phyloP scores from a whole-genome alignment of 192 early-diverging fungal species.

The Linnemannia exigua region DNA sequence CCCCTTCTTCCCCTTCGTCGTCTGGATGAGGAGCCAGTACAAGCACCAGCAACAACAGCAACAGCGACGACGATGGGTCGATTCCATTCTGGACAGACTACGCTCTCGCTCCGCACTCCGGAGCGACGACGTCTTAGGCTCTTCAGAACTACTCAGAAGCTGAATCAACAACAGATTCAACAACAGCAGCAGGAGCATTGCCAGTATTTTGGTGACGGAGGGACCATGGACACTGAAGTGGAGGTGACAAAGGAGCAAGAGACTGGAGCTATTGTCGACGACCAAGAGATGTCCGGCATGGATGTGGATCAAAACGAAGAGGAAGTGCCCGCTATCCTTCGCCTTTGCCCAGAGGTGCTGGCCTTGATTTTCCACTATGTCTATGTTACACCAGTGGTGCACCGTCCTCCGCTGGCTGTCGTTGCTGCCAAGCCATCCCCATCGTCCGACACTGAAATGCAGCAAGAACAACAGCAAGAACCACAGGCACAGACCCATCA shows the following conservation, averaged over 20 bases:
- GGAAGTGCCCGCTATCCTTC: constrained; percentile 29
- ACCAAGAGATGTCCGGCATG: not conserved
- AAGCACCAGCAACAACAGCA: not conserved
- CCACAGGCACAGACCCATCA: not conserved
- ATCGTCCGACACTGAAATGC: not conserved
- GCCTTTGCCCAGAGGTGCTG: constrained; percentile 48
- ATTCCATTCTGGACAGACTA: not conserved
- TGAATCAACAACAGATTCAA: not conserved
- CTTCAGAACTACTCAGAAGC: constrained; percentile 11
- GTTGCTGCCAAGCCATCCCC: not conserved
- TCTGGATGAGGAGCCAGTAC: not conserved
- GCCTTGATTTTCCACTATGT: constrained; percentile 53
- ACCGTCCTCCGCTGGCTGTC: not conserved
- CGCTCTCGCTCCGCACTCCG: constrained; percentile 9
- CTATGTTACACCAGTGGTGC: constrained; percentile 55
- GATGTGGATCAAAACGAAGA: constrained; percentile 13
- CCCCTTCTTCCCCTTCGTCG: no score
- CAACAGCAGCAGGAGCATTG: constrained; percentile 4
- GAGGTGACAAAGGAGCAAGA: not conserved
- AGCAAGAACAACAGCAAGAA: constrained; percentile 10
- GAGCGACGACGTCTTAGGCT: constrained; percentile 3
- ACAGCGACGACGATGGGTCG: not conserved
- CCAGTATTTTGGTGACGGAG: not conserved
- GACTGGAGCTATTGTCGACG: not conserved
- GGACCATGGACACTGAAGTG: not conserved